Base-by-base conservation (phyloP, 495 filamentous ascomycete genomes). In the Penicillium dipodomyicola region DNA sequence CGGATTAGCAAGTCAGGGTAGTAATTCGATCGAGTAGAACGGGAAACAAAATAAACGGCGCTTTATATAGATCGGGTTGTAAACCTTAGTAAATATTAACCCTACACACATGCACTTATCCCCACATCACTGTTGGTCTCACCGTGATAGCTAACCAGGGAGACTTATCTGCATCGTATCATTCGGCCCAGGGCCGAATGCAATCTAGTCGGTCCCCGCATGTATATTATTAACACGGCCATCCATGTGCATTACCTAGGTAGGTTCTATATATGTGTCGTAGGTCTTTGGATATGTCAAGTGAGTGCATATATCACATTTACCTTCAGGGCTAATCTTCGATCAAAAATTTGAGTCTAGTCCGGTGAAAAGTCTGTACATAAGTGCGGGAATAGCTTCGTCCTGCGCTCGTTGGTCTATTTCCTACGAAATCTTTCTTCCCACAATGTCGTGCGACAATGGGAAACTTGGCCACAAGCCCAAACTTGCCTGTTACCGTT, bases 401-500 rank as follows among this genome's bases (percentile, higher is more conserved):
- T n/a, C 15, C 15, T 2, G 2, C 2, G 35, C 4, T 15, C 33
- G 1, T 35, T 15, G 32, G 5, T 35, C 11, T 6, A 35, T 37
- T 8, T n/a, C 14, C 15, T n/a, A 3, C 35, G 2, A 15, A n/a
- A 37, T 37, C 1, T n/a, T n/a, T n/a, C 5, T 4, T n/a, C 35
- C 5, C 14, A 4, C 15, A n/a, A 15, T n/a, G 14, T 37, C 14
- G 11, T 15, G 4, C 15, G 12, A 14, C 5, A 39, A 40, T 50
- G 22, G 19, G 14, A 6, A 27, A 12, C 12, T 27, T 9, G 8
- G 4, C 6, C 10, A 44, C 35, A 45, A 51, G 61, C 27, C 69
- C 67, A 0, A 72, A 72, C 32, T 72, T 69, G 32, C 58, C 72
- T 1, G 56, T 72, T 41, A 65, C 72, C 41, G 60, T 73, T 22